Base-by-base conservation (phyloP, 208 protist species). In the Leishmania braziliensis region DNA sequence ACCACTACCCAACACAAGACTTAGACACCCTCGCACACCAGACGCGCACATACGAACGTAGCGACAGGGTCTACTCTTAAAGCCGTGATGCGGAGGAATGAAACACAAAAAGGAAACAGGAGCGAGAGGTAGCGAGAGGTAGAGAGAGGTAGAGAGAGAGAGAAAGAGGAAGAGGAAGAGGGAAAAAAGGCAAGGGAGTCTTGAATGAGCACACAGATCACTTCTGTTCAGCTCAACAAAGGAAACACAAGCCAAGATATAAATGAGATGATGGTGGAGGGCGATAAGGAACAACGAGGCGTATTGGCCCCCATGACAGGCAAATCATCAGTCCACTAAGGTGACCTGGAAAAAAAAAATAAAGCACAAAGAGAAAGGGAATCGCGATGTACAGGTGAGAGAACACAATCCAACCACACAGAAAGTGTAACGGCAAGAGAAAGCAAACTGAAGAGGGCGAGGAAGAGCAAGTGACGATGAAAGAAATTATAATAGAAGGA, bases 11-110 rank as follows among this genome's bases (percentile, higher is more conserved):
- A 46, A 71, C 20, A 71, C 23, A 71, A 23, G 9, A 65, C 26
- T 9, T 39, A 23, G 9, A 69, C 65, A 8, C 20, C 4, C 36
- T 26, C 65, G 6, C 39, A 5, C 18, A 43, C 33, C 66, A 48
- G 4, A 71, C 29, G 23, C n/a, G 6, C 70, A 75, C 46, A 75
- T 0, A 18, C 26, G 36, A 43, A 50, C 16, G 66, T 20, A n/a
- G 66, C 1, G 18, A 48, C 66, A n/a, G 18, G 3, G 20, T 46
- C 6, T 48, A 71, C 33, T 46, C 39, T 71, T 71, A 50, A 36
- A 84, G 20, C 66, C 48, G n/a, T 85, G 74, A 75, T 36, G 43
- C 4, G 76, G 10, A 78, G 29, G 4, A 71, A 82, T 46, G 69
- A 83, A 62, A 48, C 16, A 50, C 16, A 69, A 5, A 46, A 18